Base-by-base conservation (phyloP, 371 early-diverging fungal species). In the Dichotomocladium elegans region DNA sequence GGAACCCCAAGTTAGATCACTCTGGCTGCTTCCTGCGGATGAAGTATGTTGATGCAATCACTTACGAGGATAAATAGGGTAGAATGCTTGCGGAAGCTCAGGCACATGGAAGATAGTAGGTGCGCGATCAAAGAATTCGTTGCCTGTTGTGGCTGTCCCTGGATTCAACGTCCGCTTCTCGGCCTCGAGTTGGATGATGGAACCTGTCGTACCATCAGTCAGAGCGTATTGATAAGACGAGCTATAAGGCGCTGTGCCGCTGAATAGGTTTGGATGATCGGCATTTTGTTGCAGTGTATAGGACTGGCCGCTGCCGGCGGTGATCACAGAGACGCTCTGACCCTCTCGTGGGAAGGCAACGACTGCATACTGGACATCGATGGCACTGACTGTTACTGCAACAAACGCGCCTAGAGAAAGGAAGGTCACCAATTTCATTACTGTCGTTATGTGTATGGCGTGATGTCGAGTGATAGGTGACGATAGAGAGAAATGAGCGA, bases 51-150 rank as follows among this genome's bases (percentile, higher is more conserved):
- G n/a, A n/a, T n/a, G n/a, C n/a, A n/a, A n/a, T n/a, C n/a, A 41
- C 64, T 66, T 74, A 74, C 75, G 69, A 29, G 71, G 69, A 53
- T 71, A 69, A 24, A 65, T 35, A 24, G 72, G 72, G n/a, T 75
- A 55, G 42, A 54, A 82, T 0, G 77, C 78, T 55, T 82, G 80
- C 46, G 82, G 82, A 24, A 82, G 55, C 3, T 59, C 61, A 17
- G 82, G 82, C 2, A 82, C 61, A 35, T 61, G 28, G 45, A 58
- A 52, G 11, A 78, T 45, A 6, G 77, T 73, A 21, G 64, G 66
- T 10, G 66, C 43, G 26, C 80, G 75, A 45, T 63, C 72, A 57
- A 77, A 82, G 50, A 78, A 79, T 35, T 82, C 82, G 49, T 81
- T 79, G 31, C 77, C 77, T 9, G 78, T 79, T 15, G 65, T 41